phyloP scores from a whole-genome alignment of 2,329 filamentous ascomycete species.

The Teratosphaeria nubilosa region DNA sequence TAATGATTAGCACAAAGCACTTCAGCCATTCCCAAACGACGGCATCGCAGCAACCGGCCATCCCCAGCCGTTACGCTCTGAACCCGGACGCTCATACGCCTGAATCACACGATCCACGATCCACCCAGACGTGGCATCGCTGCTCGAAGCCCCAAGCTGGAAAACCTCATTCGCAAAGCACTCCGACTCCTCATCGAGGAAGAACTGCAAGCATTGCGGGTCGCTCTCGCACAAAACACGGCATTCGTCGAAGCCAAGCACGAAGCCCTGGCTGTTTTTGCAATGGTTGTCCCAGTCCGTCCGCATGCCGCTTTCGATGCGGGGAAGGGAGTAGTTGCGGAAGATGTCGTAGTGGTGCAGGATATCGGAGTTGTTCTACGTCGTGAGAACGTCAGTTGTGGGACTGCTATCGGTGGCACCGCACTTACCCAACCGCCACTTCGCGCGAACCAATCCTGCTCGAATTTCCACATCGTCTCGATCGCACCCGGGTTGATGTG shows the following conservation, averaged over 20 bases:
- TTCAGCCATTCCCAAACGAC: not conserved
- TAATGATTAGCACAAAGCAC: not conserved
- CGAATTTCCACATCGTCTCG: constrained; percentile 18
- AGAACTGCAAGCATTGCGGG: constrained; percentile 17
- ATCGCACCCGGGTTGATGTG: constrained; percentile 20
- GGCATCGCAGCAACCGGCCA: not conserved
- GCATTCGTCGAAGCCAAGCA: constrained; percentile 13
- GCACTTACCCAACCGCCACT: not conserved
- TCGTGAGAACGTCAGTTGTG: not conserved
- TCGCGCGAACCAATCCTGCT: constrained; percentile 17
- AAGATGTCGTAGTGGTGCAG: constrained; percentile 23
- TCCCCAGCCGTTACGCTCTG: not conserved
- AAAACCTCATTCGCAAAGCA: constrained; percentile 2
- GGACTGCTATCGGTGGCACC: not conserved
- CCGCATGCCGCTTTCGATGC: constrained; percentile 3
- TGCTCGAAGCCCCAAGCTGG: constrained; percentile 10
- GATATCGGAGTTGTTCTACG: constrained; percentile 2
- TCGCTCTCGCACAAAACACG: constrained; percentile 13
- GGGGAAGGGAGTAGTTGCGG: constrained; percentile 15
- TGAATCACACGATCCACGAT: constrained; percentile 11
- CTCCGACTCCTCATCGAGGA: constrained; percentile 3
- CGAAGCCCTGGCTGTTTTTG: constrained; percentile 8
- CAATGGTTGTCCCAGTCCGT: constrained; percentile 19
- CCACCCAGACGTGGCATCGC: constrained; percentile 16
- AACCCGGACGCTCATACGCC: not conserved